phyloP scores from a whole-genome alignment of 2,329 filamentous ascomycete species.

The Verticillium klebahnii region DNA sequence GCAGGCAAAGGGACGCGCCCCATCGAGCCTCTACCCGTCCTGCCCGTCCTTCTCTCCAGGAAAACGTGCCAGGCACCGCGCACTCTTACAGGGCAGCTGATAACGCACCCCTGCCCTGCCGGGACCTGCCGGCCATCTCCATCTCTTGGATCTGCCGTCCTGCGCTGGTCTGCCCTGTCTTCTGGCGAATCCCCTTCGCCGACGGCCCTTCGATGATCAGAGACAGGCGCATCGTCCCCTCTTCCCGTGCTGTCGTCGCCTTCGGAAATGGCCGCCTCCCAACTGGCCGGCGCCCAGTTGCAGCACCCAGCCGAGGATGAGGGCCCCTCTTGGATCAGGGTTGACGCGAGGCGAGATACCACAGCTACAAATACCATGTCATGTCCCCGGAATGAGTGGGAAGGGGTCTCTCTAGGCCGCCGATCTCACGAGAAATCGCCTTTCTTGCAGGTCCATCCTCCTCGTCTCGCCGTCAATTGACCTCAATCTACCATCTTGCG shows the following conservation, averaged over 20 bases:
- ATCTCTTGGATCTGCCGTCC: not conserved
- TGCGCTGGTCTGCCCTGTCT: not conserved
- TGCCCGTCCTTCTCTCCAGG: not conserved
- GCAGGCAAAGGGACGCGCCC: not conserved
- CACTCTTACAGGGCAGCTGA: constrained; percentile 14
- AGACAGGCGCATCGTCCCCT: not conserved
- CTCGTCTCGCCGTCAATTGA: not conserved
- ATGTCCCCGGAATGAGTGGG: not conserved
- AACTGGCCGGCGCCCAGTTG: not conserved
- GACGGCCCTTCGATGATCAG: not conserved
- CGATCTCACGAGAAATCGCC: constrained; percentile 5
- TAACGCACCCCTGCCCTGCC: constrained; percentile 8
- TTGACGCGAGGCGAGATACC: not conserved
- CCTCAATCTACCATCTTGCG: not conserved
- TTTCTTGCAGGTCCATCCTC: constrained; percentile 1
- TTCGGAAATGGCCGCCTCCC: constrained; percentile 1
- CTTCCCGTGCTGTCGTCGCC: not conserved
- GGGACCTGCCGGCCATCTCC: constrained; percentile 6
- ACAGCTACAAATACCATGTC: constrained; percentile 4
- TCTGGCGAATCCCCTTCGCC: not conserved
- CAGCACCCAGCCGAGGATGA: not conserved
- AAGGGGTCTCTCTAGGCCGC: not conserved
- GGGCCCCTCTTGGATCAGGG: not conserved
- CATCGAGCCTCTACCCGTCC: not conserved
- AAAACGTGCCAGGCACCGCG: constrained; percentile 14